phyloP scores from a whole-genome alignment of 257 asterid genomes.

The Solanum peruvianum region DNA sequence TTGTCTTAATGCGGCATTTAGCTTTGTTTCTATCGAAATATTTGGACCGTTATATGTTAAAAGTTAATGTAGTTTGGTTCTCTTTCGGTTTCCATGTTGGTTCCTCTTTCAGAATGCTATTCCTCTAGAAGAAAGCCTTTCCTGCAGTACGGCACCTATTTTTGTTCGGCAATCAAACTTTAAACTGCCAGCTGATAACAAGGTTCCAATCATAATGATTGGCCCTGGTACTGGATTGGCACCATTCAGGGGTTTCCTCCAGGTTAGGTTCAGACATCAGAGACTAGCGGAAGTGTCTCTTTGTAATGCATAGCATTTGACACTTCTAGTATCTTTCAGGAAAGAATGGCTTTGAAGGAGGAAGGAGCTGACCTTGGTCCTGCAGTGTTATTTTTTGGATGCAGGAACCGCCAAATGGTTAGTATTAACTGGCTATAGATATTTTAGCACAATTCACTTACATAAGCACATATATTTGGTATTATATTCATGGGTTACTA shows the following conservation, averaged over 20 bases:
- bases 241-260: slow-evolving; percentile 97
- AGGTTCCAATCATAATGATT: slow-evolving; percentile 78
- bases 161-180: slow-evolving; percentile 87
- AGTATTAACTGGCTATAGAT: slow-evolving; percentile 2
- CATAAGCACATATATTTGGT: not conserved
- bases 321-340: slow-evolving; percentile 35
- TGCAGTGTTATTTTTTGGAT: slow-evolving; percentile 77
- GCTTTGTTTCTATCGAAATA: not conserved
- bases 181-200: slow-evolving; percentile 77
- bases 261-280: slow-evolving; percentile 35
- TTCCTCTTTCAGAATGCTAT: slow-evolving; percentile 53
- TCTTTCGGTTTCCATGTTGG: slow-evolving; percentile 4
- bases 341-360: slow-evolving; percentile 86
- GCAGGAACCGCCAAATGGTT: slow-evolving; percentile 90
- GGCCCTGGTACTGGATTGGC: slow-evolving; percentile 99
- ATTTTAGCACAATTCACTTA: not conserved
- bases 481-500: not conserved
- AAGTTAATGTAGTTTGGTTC: not conserved
- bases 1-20: not conserved
- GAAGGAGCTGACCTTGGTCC: slow-evolving; percentile 89
- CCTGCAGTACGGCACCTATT: slow-evolving; percentile 73
- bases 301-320: not conserved
- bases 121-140: slow-evolving; percentile 55
- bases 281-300: not conserved
- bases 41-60: not conserved